Base-by-base conservation (phyloP, 352 stramenopile genomes). In the Blastocystis sp. region DNA sequence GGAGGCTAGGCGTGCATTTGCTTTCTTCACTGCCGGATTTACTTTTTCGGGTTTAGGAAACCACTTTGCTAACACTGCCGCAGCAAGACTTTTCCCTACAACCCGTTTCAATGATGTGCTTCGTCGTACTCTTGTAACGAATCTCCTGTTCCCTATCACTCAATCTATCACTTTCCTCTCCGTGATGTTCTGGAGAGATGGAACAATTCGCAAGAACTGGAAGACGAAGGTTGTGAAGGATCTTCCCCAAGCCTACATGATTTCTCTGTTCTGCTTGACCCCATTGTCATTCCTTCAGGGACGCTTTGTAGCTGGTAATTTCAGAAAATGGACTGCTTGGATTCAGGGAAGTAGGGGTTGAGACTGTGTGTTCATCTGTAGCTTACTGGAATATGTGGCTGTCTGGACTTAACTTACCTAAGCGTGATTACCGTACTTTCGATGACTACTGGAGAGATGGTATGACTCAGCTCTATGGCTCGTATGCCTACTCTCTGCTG, bases 381-480 rank as follows among this genome's bases (percentile, higher is more conserved):
- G 73, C 73, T 34, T 85, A 39, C 20, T 85, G 73, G 73, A 85
- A 85, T 85, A 85, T 85, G 73, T 85, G 73, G 73, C 56, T 85
- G 50, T 85, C 73, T 45, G 73, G 73, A 54, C 73, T 85, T 13
- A 85, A 85, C 39, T 37, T 85, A 39, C 73, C 73, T 3, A 85
- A 85, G n/a, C 73, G 73, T 68, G 73, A 85, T 9, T 85, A 85
- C 54, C 30, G 47, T n/a, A 85, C 73, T 9, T 85, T 85, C 47
- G 73, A 85, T 53, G 73, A 85, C 26, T 85, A 85, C 56, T 85
- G 45, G 50, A 41, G 55, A 18, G 20, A 66, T 39, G 53, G 73
- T 24, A 85, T 85, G 73, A n/a, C 73, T 69, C 53, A 39, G 16
- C 30, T 85, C n/a, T 85, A 66, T 53, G 73, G 73, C 34, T 85